A percentile compares a stretch with the other conserved stretches of the same genome.
Evolutionary conservation across 192 early-diverging fungal species (phyloP).

Genomic region (Chytriomyces sp.): DNA sequence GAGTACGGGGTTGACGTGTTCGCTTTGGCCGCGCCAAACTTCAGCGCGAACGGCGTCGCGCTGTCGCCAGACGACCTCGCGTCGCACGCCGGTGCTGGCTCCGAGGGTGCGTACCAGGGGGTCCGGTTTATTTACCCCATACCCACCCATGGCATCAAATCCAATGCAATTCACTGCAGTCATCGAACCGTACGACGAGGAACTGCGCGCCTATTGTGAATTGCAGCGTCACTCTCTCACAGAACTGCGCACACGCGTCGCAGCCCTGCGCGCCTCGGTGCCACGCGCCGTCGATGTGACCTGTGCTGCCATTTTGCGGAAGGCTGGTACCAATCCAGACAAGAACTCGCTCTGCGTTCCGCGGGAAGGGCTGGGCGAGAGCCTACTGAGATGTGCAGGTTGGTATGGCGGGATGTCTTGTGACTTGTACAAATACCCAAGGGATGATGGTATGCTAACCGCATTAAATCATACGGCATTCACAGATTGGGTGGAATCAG

Average conservation of each 20-base stretch:
- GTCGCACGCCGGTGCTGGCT: not conserved
- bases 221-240: not conserved
- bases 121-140: not conserved
- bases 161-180: not conserved
- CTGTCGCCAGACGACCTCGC: not conserved
- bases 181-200: slow-evolving; percentile 11
- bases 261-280: not conserved
- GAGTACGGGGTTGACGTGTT: not conserved
- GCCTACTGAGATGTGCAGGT: not conserved
- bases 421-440: no score
- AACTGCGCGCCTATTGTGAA: not conserved
- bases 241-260: slow-evolving; percentile 5
- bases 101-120: not conserved
- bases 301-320: not conserved
- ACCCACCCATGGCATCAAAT: not conserved
- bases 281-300: not conserved
- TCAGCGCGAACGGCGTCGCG: slow-evolving; percentile 1
- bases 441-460: no score
- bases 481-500: slow-evolving; percentile 1
- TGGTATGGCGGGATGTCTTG: not conserved
- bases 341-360: not conserved
- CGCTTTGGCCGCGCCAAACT: not conserved
- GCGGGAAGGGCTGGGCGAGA: not conserved
- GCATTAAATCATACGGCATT: not conserved
- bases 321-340: not conserved